Percentiles rank a stretch among this genome's conserved stretches.
These are phyloP conservation scores for Boletus sp. DNA, from an alignment of 768 basidiomycete species.

Conservation along the genomic window DNA sequence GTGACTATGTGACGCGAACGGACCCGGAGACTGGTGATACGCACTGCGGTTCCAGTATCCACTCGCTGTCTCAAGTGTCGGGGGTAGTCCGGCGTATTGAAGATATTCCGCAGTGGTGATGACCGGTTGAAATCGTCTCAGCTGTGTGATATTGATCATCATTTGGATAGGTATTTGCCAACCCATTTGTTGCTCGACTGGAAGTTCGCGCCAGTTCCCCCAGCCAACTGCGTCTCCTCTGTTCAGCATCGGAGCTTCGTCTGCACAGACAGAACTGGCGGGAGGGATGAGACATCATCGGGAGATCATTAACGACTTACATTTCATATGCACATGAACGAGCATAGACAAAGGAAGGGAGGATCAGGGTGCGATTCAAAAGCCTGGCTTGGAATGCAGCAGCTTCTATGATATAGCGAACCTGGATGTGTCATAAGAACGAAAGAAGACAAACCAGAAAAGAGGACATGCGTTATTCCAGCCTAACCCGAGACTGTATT, in stretches of 20 bases:
- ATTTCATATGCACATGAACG: constrained; percentile 40
- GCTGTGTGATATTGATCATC: constrained; percentile 40
- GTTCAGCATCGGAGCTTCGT: constrained; percentile 41
- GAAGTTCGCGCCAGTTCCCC: constrained; percentile 37
- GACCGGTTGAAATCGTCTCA: constrained; percentile 35
- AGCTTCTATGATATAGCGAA: constrained; percentile 45
- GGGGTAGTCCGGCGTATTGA: constrained; percentile 32
- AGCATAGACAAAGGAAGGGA: constrained; percentile 43
- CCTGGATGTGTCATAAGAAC: constrained; percentile 20
- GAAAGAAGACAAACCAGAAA: neutral
- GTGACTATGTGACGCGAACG: constrained; percentile 15
- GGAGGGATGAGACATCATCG: neutral
- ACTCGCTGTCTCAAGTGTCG: constrained; percentile 32
- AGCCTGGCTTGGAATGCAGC: constrained; percentile 37
- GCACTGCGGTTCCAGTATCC: constrained; percentile 36
- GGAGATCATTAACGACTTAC: constrained; percentile 18
- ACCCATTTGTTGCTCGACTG: constrained; percentile 32
- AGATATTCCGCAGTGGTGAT: constrained; percentile 39
- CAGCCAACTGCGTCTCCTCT: constrained; percentile 38
- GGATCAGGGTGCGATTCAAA: constrained; percentile 39
- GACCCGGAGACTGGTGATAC: constrained; percentile 23
- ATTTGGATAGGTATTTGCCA: constrained; percentile 31
- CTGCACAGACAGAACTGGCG: constrained; percentile 33
- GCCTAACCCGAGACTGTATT: constrained; percentile 43
- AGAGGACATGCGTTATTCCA: constrained; percentile 41